Evolutionary conservation across 2,329 filamentous ascomycete genomes (phyloP).

Genomic region (Fusarium protoensiforme): DNA sequence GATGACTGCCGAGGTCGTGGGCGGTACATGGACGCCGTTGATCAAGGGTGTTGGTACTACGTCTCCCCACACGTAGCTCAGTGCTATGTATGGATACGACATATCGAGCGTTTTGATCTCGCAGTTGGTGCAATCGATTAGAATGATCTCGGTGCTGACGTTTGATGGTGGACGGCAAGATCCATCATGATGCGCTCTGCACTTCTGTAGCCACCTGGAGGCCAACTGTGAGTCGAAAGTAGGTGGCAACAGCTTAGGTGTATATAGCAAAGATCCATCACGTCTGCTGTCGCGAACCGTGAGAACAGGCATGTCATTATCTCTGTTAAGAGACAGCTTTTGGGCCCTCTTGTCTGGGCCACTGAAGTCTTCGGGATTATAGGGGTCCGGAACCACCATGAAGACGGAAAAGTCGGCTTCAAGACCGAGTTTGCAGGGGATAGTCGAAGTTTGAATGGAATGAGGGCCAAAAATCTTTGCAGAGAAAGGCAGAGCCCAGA

Average conservation of each 20-base stretch:
- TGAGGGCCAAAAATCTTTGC: not conserved
- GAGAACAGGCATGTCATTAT: not conserved
- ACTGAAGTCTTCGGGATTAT: not conserved
- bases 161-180: not conserved
- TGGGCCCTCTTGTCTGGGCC: not conserved
- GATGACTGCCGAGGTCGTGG: not conserved
- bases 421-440: not conserved
- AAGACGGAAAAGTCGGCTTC: not conserved
- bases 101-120: not conserved
- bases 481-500: not conserved
- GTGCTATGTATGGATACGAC: not conserved
- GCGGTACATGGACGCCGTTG: not conserved
- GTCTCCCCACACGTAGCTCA: not conserved
- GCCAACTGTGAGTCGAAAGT: not conserved
- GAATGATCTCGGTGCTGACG: not conserved
- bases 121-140: not conserved
- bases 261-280: not conserved
- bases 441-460: not conserved
- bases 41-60: not conserved
- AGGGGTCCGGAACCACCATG: not conserved
- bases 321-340: not conserved
- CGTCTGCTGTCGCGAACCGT: not conserved
- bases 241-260: not conserved
- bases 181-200: not conserved
- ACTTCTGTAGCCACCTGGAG: not conserved